These are phyloP conservation scores for Hanseniaspora meyeri DNA, from an alignment of 805 yeast species.

Conservation along the genomic window DNA sequence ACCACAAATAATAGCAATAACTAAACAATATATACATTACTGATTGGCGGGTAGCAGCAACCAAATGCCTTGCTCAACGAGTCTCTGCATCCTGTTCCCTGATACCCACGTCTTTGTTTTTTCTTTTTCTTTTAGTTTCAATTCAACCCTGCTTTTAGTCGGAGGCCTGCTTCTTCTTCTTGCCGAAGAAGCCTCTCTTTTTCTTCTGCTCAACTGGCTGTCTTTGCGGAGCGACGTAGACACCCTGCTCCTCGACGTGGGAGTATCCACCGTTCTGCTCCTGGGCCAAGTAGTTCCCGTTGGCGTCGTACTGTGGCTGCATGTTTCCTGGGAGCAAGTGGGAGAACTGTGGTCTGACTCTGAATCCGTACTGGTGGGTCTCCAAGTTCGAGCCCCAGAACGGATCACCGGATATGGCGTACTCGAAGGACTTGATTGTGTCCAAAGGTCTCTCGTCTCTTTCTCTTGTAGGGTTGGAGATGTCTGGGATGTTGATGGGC, in stretches of 20 bases:
- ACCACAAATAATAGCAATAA: neutral
- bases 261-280: conserved; percentile 23
- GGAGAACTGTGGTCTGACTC: conserved; percentile 53
- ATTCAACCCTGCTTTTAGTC: neutral
- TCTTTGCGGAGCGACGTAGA: conserved; percentile 47
- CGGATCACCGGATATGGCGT: conserved; percentile 81
- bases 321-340: conserved; percentile 19
- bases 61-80: too few species aligned
- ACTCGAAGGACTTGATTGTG: conserved; percentile 87
- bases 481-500: conserved; percentile 64
- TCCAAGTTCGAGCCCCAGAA: conserved; percentile 71
- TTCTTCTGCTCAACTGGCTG: conserved; percentile 43
- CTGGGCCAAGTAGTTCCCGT: conserved; percentile 21
- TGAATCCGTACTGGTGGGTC: conserved; percentile 68
- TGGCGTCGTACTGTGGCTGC: conserved; percentile 24
- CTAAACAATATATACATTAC: too few species aligned
- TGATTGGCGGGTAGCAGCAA: too few species aligned
- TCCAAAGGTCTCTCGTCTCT: conserved; percentile 96
- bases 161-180: conserved; percentile 36
- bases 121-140: too few species aligned
- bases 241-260: conserved; percentile 38
- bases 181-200: conserved; percentile 72
- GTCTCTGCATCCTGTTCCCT: too few species aligned
- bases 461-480: conserved; percentile 83
- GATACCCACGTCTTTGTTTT: too few species aligned